These are phyloP conservation scores for Cajanus cajan DNA, from an alignment of 306 rosid species.

Conservation along the genomic window DNA sequence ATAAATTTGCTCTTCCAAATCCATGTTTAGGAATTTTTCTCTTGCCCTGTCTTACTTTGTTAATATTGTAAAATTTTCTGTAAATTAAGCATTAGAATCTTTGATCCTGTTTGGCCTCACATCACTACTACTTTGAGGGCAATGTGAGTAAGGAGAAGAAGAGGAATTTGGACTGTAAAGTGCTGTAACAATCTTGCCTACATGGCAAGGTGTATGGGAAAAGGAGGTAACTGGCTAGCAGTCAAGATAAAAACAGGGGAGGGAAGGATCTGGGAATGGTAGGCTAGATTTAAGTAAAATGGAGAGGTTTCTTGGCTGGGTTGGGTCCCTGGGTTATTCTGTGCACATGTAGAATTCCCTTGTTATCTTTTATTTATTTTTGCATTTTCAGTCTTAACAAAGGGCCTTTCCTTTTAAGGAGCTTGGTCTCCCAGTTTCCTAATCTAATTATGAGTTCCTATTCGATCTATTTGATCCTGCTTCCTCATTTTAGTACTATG, in stretches of 20 bases:
- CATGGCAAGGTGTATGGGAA: neutral
- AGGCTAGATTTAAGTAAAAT: neutral
- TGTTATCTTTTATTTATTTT: neutral
- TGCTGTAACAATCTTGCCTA: neutral
- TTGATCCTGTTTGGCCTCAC: neutral
- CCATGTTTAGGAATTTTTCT: neutral
- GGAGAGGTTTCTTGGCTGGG: neutral
- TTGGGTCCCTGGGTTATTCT: neutral
- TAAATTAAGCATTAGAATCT: neutral
- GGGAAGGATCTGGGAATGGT: neutral
- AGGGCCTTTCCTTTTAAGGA: neutral
- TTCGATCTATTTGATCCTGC: neutral
- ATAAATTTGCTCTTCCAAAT: neutral
- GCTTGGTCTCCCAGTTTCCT: slow-evolving; percentile 5
- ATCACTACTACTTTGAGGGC: neutral
- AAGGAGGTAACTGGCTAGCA: neutral
- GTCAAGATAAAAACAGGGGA: neutral
- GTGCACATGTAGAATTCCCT: neutral
- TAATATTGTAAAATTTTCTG: neutral
- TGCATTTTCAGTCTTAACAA: neutral
- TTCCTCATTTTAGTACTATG: neutral
- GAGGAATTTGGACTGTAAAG: neutral
- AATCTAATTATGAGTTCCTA: neutral
- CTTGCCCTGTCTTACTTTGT: neutral
- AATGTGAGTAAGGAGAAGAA: neutral